A percentile compares a stretch with the other conserved stretches of the same genome.
phyloP scores from a whole-genome alignment of 2,329 filamentous ascomycete species.

The Aureobasidium sp. region DNA sequence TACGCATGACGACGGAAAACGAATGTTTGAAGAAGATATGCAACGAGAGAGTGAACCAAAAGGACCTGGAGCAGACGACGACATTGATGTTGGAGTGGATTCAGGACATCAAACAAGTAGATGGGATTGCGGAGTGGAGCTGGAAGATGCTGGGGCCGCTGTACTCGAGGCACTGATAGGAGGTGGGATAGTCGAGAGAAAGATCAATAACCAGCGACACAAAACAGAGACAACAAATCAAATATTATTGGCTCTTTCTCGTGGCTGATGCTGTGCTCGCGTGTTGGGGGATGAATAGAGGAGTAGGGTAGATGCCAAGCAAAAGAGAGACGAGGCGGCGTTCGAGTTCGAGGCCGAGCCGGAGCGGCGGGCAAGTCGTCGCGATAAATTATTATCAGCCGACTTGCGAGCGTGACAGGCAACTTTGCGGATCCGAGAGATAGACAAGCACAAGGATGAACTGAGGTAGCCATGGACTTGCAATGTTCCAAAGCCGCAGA shows the following conservation, averaged over 20 bases:
- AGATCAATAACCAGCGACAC: neutral
- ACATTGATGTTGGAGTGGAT: constrained; percentile 54
- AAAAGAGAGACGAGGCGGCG: neutral
- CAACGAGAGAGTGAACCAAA: constrained; percentile 39
- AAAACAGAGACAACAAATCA: neutral
- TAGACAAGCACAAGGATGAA: neutral
- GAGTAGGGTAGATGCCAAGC: neutral
- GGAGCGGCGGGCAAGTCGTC: neutral
- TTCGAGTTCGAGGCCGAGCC: neutral
- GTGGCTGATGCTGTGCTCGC: neutral
- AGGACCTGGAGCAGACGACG: constrained; percentile 46
- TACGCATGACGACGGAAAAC: constrained; percentile 49
- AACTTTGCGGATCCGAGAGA: neutral
- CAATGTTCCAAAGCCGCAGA: constrained; percentile 27
- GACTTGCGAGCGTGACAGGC: neutral
- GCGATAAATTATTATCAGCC: neutral
- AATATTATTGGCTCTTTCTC: neutral
- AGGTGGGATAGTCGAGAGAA: neutral
- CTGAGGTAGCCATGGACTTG: constrained; percentile 17
- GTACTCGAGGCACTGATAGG: constrained; percentile 23
- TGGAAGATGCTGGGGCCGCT: constrained; percentile 47
- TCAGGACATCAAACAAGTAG: constrained; percentile 48
- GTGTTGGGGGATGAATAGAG: neutral
- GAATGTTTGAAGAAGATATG: constrained; percentile 46
- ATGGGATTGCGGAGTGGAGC: constrained; percentile 50